These are phyloP conservation scores for Penicillium sp. DNA, from an alignment of 2,329 filamentous ascomycete species.

Conservation along the genomic window DNA sequence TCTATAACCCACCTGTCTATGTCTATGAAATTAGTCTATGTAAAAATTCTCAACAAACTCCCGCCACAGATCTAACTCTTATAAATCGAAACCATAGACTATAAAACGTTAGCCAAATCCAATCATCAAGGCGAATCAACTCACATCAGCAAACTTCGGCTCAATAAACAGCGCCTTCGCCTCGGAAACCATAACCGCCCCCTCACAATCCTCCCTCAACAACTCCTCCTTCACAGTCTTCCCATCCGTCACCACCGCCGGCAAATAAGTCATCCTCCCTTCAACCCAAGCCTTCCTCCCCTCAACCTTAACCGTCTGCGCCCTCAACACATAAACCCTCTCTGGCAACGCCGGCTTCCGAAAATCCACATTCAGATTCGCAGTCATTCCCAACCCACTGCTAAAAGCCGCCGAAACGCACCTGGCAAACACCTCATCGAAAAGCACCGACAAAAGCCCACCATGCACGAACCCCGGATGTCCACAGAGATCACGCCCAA, in stretches of 20 bases:
- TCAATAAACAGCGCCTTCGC: slow-evolving; percentile 38
- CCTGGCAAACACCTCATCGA: slow-evolving; percentile 37
- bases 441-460: slow-evolving; percentile 31
- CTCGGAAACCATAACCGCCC: slow-evolving; percentile 30
- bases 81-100: slow-evolving; percentile 35
- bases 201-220: slow-evolving; percentile 19
- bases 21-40: background rate
- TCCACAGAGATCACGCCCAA: slow-evolving; percentile 32
- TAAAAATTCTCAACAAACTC: background rate
- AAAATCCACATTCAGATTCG: slow-evolving; percentile 36
- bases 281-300: slow-evolving; percentile 38
- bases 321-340: slow-evolving; percentile 30
- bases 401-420: slow-evolving; percentile 31
- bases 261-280: slow-evolving; percentile 26
- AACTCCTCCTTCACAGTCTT: slow-evolving; percentile 8
- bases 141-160: slow-evolving; percentile 35
- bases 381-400: slow-evolving; percentile 35
- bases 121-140: slow-evolving; percentile 10
- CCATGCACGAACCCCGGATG: slow-evolving; percentile 37
- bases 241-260: slow-evolving; percentile 8
- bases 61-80: slow-evolving; percentile 9
- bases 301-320: slow-evolving; percentile 32
- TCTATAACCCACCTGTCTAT: background rate
- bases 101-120: background rate
- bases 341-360: slow-evolving; percentile 31